phyloP scores from a whole-genome alignment of 2,329 filamentous ascomycete genomes.

The Colletotrichum costaricense region DNA sequence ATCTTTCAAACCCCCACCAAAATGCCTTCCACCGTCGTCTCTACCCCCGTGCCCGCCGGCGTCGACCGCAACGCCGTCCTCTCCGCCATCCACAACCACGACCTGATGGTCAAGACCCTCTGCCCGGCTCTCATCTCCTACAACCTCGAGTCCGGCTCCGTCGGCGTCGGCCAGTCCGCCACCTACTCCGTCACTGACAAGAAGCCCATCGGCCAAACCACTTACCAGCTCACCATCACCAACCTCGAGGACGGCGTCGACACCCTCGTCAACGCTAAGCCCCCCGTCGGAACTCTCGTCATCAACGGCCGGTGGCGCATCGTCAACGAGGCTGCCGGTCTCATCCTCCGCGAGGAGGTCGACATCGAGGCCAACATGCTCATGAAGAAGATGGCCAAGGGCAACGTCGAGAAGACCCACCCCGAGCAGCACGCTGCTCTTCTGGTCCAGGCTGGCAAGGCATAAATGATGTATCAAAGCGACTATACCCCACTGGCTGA shows the following conservation, averaged over 20 bases:
- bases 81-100: slow-evolving; percentile 33
- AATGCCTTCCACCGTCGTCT: slow-evolving; percentile 25
- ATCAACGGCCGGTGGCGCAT: slow-evolving; percentile 33
- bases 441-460: slow-evolving; percentile 32
- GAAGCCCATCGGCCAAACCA: slow-evolving; percentile 36
- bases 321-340: slow-evolving; percentile 12
- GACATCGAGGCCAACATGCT: slow-evolving; percentile 34
- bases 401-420: slow-evolving; percentile 35
- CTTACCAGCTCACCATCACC: slow-evolving; percentile 35
- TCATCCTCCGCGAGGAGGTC: slow-evolving; percentile 33
- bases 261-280: slow-evolving; percentile 34
- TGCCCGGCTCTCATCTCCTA: slow-evolving; percentile 32
- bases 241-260: slow-evolving; percentile 33
- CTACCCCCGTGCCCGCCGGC: slow-evolving; percentile 32
- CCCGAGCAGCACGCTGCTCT: slow-evolving; percentile 33
- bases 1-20: background rate
- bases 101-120: slow-evolving; percentile 35
- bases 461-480: slow-evolving; percentile 4
- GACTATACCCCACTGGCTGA: slow-evolving; percentile 8
- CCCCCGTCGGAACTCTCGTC: slow-evolving; percentile 32
- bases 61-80: slow-evolving; percentile 19
- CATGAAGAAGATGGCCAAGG: slow-evolving; percentile 37
- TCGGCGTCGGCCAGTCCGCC: slow-evolving; percentile 24
- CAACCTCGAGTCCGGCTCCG: slow-evolving; percentile 29
- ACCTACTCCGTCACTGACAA: slow-evolving; percentile 34